A percentile compares a stretch with the other conserved stretches of the same genome.
Evolutionary conservation across 768 basidiomycete species (phyloP).

Genomic region (Termitomyces sp.): DNA sequence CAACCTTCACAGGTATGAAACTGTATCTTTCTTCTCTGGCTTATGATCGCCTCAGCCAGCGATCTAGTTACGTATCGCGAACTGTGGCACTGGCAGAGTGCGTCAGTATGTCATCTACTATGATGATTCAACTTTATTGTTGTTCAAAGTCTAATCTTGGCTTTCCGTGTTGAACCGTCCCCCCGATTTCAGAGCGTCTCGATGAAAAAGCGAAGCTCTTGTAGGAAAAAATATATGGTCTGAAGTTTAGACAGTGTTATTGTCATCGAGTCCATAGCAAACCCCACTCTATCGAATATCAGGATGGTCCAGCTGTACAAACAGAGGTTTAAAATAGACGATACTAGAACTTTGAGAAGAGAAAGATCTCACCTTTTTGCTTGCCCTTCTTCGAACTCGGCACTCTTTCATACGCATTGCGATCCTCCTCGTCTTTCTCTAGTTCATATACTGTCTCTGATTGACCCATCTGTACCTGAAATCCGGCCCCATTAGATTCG

Average conservation of each 20-base stretch:
- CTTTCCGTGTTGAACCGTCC: neutral
- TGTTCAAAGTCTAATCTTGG: too few relatives aligned
- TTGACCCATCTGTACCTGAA: constrained; percentile 11
- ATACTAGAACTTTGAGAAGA: neutral
- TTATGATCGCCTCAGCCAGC: neutral
- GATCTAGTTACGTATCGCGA: neutral
- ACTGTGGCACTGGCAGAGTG: too few relatives aligned
- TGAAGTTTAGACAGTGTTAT: neutral
- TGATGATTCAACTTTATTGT: too few relatives aligned
- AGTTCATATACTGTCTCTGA: constrained; percentile 20
- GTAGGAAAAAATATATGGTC: neutral
- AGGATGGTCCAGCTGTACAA: neutral
- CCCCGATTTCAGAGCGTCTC: neutral
- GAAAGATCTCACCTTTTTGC: constrained; percentile 26
- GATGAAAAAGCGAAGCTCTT: neutral
- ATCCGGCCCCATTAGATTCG: constrained; percentile 4
- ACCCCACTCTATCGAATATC: neutral
- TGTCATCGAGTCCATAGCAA: neutral
- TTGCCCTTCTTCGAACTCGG: constrained; percentile 33
- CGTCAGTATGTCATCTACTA: neutral
- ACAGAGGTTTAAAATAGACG: neutral
- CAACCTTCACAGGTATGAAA: too few relatives aligned
- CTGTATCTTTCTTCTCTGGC: neutral
- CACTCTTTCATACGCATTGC: constrained; percentile 51
- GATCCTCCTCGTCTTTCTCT: constrained; percentile 24